Evolutionary conservation across 768 basidiomycete species (phyloP), one percentile per base, ranked within the genome.

Genomic region (Leccinum rimulosum): DNA sequence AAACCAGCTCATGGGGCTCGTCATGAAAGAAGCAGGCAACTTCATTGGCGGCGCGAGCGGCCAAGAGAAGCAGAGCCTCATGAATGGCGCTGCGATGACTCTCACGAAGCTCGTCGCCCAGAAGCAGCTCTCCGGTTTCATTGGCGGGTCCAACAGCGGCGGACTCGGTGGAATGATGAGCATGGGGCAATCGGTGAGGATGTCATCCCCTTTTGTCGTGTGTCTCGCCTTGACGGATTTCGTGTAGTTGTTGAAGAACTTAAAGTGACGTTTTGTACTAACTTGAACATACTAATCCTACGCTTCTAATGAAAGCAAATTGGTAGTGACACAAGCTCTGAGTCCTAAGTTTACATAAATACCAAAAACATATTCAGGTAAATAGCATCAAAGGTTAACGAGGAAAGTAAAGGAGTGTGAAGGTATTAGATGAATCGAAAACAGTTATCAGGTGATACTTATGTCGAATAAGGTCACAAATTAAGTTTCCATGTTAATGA

Each of bases 11-110:
- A 86, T 96, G 73, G 88, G 89, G 66, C 73, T 93, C 72, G 93
- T 94, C 4, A 93, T 96, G 91, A 83, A 84, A 0, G 88, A 95
- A 64, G 89, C 86, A 0, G 76, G 82, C 15, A 88, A 91, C 69
- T 74, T 92, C 52, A 89, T 94, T 64, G 84, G 85, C 8, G 80
- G 83, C 4, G 76, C 84, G 4, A 80, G 82, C 11, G 86, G 87
- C 10, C 80, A 80, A 69, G 61, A 64, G 0, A 91, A 91, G 75
- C 93, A 95, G 66, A 91, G 93, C 66, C 87, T 86, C 9, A 85
- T 95, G 67, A 91, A 89, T 58, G 82, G 88, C 12, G 93, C 93
- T 49, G 91, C 88, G 3, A 86, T 88, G 84, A 93, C 88, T 0
- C 84, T 91, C 58, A 86, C 92, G 83, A 93, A 95, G 76, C 76